phyloP scores from a whole-genome alignment of 345 rosid species.

The Dipteronia sinensis region DNA sequence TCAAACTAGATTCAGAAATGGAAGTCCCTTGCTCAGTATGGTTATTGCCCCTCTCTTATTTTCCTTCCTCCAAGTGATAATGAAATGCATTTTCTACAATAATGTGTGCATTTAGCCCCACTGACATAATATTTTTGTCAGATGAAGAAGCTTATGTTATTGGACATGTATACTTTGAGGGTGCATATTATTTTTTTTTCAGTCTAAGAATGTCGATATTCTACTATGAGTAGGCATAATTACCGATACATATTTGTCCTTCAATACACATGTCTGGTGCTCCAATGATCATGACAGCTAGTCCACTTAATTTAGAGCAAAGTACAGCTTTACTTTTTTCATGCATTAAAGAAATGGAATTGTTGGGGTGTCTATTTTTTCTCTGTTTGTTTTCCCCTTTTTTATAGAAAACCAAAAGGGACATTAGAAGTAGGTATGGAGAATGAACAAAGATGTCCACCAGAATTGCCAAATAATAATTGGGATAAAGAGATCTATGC shows the following conservation, averaged over 20 bases:
- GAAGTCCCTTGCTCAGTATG: conserved; percentile 85
- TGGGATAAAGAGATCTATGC: not conserved
- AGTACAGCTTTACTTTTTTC: not conserved
- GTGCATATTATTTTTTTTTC: not conserved
- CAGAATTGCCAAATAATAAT: not conserved
- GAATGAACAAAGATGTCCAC: not conserved
- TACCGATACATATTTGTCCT: not conserved
- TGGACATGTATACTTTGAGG: not conserved
- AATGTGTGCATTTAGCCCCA: not conserved
- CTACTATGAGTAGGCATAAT: no score
- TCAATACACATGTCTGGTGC: not conserved
- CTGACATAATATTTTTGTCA: not conserved
- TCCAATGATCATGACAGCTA: not conserved
- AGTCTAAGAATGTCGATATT: not conserved
- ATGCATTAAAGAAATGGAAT: not conserved
- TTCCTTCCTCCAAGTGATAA: conserved; percentile 4
- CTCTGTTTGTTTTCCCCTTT: not conserved
- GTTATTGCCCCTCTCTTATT: not conserved
- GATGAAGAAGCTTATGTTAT: not conserved
- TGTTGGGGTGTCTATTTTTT: not conserved
- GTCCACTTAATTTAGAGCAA: not conserved
- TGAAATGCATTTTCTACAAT: not conserved
- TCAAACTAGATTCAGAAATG: conserved; percentile 80
- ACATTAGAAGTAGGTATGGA: not conserved
- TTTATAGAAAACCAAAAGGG: not conserved